A percentile compares a stretch with the other conserved stretches of the same genome.
Evolutionary conservation across 352 stramenopile genomes (phyloP).

Genomic region (Phytopythium kandeliae): DNA sequence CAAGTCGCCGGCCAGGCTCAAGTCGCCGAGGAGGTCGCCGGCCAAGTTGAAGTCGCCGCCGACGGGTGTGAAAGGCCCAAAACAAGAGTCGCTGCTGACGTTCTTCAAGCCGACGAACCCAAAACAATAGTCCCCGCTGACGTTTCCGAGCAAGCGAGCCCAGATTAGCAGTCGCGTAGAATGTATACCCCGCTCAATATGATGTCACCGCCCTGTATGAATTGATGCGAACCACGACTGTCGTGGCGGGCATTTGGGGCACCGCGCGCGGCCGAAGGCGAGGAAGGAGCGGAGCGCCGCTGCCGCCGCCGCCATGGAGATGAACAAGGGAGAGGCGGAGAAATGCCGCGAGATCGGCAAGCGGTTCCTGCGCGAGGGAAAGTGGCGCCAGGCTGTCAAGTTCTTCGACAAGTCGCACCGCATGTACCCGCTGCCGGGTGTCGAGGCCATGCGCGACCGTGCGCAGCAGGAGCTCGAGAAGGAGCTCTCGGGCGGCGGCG

Average conservation of each 20-base stretch:
- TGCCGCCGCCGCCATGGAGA: conserved; percentile 89
- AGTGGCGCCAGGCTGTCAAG: conserved; percentile 86
- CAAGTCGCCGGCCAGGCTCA: conserved; percentile 5
- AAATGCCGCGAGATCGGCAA: conserved; percentile 90
- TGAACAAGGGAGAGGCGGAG: conserved; percentile 91
- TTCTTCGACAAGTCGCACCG: conserved; percentile 91
- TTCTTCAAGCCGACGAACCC: conserved; percentile 37
- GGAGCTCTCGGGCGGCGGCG: conserved; percentile 8
- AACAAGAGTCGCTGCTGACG: conserved; percentile 36
- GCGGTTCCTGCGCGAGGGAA: conserved; percentile 78
- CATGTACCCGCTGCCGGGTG: conserved; percentile 84
- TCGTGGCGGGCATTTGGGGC: too few relatives aligned
- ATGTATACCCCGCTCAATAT: too few relatives aligned
- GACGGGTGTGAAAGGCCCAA: conserved; percentile 11
- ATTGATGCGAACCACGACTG: too few relatives aligned
- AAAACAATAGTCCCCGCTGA: conserved; percentile 39
- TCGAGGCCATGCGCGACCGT: conserved; percentile 74
- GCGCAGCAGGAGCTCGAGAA: conserved; percentile 60
- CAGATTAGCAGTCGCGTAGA: background rate
- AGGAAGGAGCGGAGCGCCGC: too few relatives aligned
- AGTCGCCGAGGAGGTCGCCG: conserved; percentile 6
- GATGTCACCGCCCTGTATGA: too few relatives aligned
- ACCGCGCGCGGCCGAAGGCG: too few relatives aligned
- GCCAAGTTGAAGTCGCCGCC: conserved; percentile 5
- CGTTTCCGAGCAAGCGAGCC: conserved; percentile 38